Conservation (phyloP, 805 yeast genomes). For the Ogataea wickerhamii region DNA sequence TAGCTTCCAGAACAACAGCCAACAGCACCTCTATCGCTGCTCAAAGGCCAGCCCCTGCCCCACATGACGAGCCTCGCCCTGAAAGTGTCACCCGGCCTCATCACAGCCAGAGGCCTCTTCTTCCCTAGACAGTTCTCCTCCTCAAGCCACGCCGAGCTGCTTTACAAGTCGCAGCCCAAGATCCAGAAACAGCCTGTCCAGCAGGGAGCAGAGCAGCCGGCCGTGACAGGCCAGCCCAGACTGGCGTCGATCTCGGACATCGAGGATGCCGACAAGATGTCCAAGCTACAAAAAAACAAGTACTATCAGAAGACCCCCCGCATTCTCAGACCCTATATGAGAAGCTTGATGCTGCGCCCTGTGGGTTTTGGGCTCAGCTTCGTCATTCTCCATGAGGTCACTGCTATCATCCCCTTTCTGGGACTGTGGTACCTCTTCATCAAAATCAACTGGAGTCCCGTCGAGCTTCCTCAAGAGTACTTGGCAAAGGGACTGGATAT, state of each 20-base stretch:
- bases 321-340: slow-evolving; percentile 31
- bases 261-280: slow-evolving; percentile 22
- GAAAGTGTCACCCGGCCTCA: no score
- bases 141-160: no score
- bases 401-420: slow-evolving; percentile 51
- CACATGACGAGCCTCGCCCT: no score
- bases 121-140: no score
- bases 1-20: no score
- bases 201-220: slow-evolving; percentile 1
- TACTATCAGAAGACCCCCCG: slow-evolving; percentile 31
- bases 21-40: no score
- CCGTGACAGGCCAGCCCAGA: background rate
- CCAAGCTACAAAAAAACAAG: slow-evolving; percentile 27
- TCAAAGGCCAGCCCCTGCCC: no score
- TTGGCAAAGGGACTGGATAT: slow-evolving; percentile 44
- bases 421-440: slow-evolving; percentile 50
- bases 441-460: slow-evolving; percentile 39
- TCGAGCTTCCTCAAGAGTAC: slow-evolving; percentile 48
- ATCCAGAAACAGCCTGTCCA: slow-evolving; percentile 9
- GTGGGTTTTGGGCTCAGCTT: slow-evolving; percentile 42
- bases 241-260: slow-evolving; percentile 15
- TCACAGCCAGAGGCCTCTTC: no score
- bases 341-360: slow-evolving; percentile 30
- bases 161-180: slow-evolving; percentile 27
- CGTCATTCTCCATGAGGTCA: slow-evolving; percentile 47